Evolutionary conservation across 2,329 filamentous ascomycete species (phyloP).

Genomic region (Trichoderma polysporum): DNA sequence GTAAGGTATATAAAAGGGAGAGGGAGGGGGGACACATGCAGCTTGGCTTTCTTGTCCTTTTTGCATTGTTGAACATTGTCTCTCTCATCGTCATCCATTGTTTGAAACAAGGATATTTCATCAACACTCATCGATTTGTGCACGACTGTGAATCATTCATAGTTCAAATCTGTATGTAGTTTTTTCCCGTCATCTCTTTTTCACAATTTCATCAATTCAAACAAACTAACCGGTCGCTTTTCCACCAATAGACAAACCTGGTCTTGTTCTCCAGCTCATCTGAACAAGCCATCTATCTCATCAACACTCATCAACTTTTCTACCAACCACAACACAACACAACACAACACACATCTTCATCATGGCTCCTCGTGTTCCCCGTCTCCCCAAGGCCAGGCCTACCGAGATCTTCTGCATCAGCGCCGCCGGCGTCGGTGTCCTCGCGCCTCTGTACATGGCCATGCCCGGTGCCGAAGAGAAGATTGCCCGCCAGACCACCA

Average conservation of each 20-base stretch:
- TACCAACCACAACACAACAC: neutral
- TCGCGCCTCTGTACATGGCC: slow-evolving; percentile 58
- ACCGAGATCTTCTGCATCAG: slow-evolving; percentile 55
- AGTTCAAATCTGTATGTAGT: neutral
- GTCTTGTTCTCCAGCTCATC: neutral
- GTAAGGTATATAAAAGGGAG: slow-evolving; percentile 6
- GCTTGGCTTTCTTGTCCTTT: neutral
- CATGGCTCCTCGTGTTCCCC: slow-evolving; percentile 48
- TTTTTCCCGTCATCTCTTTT: neutral
- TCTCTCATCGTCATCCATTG: neutral
- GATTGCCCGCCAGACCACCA: slow-evolving; percentile 52
- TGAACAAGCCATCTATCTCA: neutral
- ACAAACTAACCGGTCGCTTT: neutral
- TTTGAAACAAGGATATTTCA: neutral
- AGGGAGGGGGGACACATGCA: neutral
- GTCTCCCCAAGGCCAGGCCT: slow-evolving; percentile 49
- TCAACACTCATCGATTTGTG: too few relatives aligned
- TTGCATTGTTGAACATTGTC: too few relatives aligned
- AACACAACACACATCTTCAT: slow-evolving; percentile 29
- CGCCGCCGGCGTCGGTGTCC: slow-evolving; percentile 52
- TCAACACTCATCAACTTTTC: too few relatives aligned
- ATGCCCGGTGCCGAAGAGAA: slow-evolving; percentile 57
- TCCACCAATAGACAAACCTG: neutral
- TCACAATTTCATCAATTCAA: neutral
- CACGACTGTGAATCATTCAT: neutral